These are phyloP conservation scores for Cladosporium austrohemisphaericum DNA, from an alignment of 2,329 filamentous ascomycete species.

Conservation along the genomic window DNA sequence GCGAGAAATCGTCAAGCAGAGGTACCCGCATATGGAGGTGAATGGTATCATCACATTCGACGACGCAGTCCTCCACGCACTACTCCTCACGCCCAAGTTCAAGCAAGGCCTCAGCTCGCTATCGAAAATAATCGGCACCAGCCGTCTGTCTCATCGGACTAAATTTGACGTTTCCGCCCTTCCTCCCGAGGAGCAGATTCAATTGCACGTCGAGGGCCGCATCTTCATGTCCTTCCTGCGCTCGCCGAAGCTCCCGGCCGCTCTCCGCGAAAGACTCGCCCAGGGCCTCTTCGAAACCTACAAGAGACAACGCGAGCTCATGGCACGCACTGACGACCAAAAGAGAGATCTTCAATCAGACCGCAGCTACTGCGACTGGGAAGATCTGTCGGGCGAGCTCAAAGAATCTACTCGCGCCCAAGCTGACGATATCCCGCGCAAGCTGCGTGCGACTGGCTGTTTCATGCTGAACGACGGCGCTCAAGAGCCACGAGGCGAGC, in stretches of 20 bases:
- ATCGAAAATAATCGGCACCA: conserved; percentile 34
- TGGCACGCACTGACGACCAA: conserved; percentile 27
- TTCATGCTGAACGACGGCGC: conserved; percentile 31
- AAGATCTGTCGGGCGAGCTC: conserved; percentile 31
- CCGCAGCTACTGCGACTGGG: conserved; percentile 34
- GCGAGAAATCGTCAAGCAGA: conserved; percentile 30
- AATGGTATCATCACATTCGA: conserved; percentile 32
- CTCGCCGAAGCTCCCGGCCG: conserved; percentile 30
- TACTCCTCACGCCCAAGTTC: conserved; percentile 33
- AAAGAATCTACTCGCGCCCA: conserved; percentile 35
- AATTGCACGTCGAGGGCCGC: conserved; percentile 33
- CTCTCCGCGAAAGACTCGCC: conserved; percentile 33
- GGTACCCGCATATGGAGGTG: conserved; percentile 30
- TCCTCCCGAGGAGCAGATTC: conserved; percentile 35
- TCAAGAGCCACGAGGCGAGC: conserved; percentile 25
- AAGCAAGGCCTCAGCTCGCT: conserved; percentile 34
- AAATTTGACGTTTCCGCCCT: conserved; percentile 34
- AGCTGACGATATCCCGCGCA: conserved; percentile 35
- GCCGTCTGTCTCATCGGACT: conserved; percentile 29
- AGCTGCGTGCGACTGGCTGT: conserved; percentile 33
- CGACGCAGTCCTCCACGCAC: conserved; percentile 33
- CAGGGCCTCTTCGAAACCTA: conserved; percentile 34
- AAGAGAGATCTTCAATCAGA: conserved; percentile 29
- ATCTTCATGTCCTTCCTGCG: conserved; percentile 35
- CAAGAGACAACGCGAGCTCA: conserved; percentile 30